Evolutionary conservation across 331 rosid genomes (phyloP).

Genomic region (Ulmus americana): DNA sequence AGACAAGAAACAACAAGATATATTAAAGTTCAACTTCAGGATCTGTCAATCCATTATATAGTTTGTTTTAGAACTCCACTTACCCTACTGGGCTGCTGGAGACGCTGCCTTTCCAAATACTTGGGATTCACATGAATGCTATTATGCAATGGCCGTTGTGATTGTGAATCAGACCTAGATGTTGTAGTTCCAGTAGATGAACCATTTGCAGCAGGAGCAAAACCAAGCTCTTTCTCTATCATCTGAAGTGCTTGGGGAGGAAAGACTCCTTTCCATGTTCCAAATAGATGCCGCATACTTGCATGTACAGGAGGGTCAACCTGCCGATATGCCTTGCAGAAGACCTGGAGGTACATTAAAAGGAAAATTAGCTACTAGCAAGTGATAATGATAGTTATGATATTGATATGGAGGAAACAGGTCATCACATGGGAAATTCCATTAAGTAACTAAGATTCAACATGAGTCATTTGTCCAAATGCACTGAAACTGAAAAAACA

Average conservation of each 20-base stretch:
- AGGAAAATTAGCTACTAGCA: slow-evolving; percentile 30
- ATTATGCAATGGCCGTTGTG: slow-evolving; percentile 67
- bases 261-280: slow-evolving; percentile 96
- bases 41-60: slow-evolving; percentile 1
- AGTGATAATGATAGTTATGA: slow-evolving; percentile 3
- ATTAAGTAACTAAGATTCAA: slow-evolving; percentile 9
- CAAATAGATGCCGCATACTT: slow-evolving; percentile 96
- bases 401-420: slow-evolving; percentile 18
- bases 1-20: not conserved
- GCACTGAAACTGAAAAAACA: slow-evolving; percentile 7
- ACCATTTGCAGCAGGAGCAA: slow-evolving; percentile 55
- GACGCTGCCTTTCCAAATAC: slow-evolving; percentile 90
- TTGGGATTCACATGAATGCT: slow-evolving; percentile 97
- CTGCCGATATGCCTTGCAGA: slow-evolving; percentile 85
- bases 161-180: slow-evolving; percentile 72
- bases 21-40: slow-evolving; percentile 4
- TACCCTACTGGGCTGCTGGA: slow-evolving; percentile 81
- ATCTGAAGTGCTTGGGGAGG: slow-evolving; percentile 76
- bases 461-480: not conserved
- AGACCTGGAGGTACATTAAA: slow-evolving; percentile 60
- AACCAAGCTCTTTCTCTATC: slow-evolving; percentile 87
- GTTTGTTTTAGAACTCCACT: slow-evolving; percentile 33
- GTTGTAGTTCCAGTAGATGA: slow-evolving; percentile 54
- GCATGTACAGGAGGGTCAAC: slow-evolving; percentile 71
- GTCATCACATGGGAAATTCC: slow-evolving; percentile 14